These are phyloP conservation scores for Lachnellula cervina DNA, from an alignment of 2,329 filamentous ascomycete species.

Conservation along the genomic window DNA sequence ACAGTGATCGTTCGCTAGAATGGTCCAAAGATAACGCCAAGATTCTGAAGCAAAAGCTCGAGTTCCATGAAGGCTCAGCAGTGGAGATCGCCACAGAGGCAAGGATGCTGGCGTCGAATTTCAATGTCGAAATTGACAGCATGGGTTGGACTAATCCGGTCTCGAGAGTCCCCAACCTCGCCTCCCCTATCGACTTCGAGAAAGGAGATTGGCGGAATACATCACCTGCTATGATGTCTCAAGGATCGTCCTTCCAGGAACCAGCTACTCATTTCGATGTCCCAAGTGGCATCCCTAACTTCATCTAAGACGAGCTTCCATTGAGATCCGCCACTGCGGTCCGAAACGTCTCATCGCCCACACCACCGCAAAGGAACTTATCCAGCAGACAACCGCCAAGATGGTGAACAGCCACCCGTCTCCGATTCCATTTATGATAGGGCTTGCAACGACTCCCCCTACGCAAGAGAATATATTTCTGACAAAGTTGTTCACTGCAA, in stretches of 20 bases:
- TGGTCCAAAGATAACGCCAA: slow-evolving; percentile 16
- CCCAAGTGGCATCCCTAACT: not conserved
- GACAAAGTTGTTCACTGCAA: slow-evolving; percentile 77
- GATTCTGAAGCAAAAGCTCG: slow-evolving; percentile 16
- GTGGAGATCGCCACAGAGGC: slow-evolving; percentile 11
- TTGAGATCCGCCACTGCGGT: slow-evolving; percentile 56
- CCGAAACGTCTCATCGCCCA: slow-evolving; percentile 57
- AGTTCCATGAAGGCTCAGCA: slow-evolving; percentile 14
- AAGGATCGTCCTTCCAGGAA: not conserved
- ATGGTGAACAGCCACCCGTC: slow-evolving; percentile 73
- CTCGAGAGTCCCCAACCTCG: slow-evolving; percentile 7
- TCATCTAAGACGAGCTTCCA: slow-evolving; percentile 43
- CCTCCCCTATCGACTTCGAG: slow-evolving; percentile 5
- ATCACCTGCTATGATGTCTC: not conserved
- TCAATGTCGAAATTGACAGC: not conserved
- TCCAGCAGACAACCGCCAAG: slow-evolving; percentile 49
- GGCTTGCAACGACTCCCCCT: slow-evolving; percentile 64
- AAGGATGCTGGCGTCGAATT: slow-evolving; percentile 2
- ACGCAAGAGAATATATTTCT: slow-evolving; percentile 74
- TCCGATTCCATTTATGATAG: slow-evolving; percentile 65
- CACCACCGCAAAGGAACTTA: slow-evolving; percentile 53
- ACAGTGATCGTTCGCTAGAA: slow-evolving; percentile 7
- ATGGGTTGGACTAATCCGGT: slow-evolving; percentile 6
- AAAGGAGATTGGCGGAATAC: not conserved
- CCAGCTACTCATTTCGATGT: not conserved